phyloP scores from a whole-genome alignment of 129 eudicot genomes.

The Sambucus nigra region DNA sequence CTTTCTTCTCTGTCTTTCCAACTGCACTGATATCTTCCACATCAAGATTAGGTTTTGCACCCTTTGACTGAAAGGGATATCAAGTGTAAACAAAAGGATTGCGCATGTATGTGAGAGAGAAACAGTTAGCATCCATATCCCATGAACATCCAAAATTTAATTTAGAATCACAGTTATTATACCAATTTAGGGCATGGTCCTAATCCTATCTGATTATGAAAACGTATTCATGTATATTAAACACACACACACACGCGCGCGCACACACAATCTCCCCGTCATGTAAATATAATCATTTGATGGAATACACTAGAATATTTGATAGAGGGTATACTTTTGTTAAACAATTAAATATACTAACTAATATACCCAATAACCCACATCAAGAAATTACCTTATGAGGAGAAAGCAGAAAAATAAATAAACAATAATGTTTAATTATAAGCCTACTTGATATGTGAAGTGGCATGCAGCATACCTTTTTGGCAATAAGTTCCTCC shows the following conservation, averaged over 20 bases:
- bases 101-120: not conserved
- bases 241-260: not conserved
- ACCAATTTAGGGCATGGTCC: not conserved
- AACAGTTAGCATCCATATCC: not conserved
- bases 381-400: not conserved
- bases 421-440: not conserved
- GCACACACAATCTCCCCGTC: not conserved
- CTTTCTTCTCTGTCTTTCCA: constrained; percentile 2
- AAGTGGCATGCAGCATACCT: constrained; percentile 5
- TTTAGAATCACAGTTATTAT: not conserved
- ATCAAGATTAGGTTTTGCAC: not conserved
- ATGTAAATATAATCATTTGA: no score
- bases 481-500: constrained; percentile 19
- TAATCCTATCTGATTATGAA: not conserved
- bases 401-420: not conserved
- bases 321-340: no score
- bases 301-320: no score
- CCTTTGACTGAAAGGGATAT: not conserved
- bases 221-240: no score
- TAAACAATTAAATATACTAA: no score
- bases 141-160: not conserved
- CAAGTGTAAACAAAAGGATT: not conserved
- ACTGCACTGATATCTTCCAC: constrained; percentile 7
- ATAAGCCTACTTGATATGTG: no score
- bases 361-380: no score